Evolutionary conservation across 2,329 filamentous ascomycete species (phyloP), one percentile per base, ranked within the genome.

Genomic region (Ophiostoma triangulosporum): DNA sequence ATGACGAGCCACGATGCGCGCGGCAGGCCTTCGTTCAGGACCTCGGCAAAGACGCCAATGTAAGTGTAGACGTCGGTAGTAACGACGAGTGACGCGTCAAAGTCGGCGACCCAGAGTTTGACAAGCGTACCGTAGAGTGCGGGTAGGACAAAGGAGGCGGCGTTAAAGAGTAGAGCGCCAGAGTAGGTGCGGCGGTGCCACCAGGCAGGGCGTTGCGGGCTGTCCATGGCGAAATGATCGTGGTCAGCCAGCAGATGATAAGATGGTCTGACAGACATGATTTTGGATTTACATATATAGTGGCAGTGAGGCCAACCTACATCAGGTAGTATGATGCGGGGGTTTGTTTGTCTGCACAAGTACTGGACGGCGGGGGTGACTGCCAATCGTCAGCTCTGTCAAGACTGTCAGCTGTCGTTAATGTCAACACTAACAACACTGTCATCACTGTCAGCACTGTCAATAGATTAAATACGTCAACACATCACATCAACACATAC

Each of bases 21-120:
- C 0, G 83, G 83, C 0, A 88, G 75, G 0, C 84, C 83, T 63
- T 88, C 84, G 58, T 88, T 88, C 15, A 88, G 65, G 0, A 86
- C 81, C 62, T 88, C 80, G 1, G 75, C 77, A 0, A 86, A 71
- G 0, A 80, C 74, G 20, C 76, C 73, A 56, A 88, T 84, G 63
- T 88, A 88, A 0, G 81, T 86, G 64, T 84, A 86, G 0, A 74
- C 69, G 55, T 85, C 80, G 0, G 79, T 84, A 0, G 78, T 83
- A 17, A 76, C 79, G 1, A 85, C 78, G 57, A 78, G 69, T 1
- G 72, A 76, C 0, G 76, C 66, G 63, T 86, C 80, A 53, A 87
- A 84, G 53, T 77, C 75, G 2, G 83, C 81, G 2, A 88, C 75
- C 84, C 82, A 88, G 17, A 86, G 70, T 61, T 87, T 87, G 49